Conservation (phyloP, 208 protist species). For the Crithidia sp. region DNA sequence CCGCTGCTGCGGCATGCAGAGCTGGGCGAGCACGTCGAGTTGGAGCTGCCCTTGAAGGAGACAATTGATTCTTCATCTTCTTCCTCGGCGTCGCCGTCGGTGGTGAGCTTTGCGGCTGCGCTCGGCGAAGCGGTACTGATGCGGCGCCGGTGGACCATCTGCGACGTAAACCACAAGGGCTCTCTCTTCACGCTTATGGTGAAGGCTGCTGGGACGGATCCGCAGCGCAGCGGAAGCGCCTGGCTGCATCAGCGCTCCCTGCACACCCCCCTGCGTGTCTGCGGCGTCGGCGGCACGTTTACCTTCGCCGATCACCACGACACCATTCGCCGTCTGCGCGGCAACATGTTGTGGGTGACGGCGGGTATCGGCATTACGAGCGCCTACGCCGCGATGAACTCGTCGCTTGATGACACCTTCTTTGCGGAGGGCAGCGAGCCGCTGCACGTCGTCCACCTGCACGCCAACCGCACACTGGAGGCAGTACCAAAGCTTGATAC, state of each 20-base stretch:
- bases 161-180: slow-evolving; percentile 43
- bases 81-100: neutral
- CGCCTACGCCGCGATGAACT: slow-evolving; percentile 63
- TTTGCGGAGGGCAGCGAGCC: slow-evolving; percentile 31
- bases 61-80: neutral
- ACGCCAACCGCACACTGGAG: slow-evolving; percentile 55
- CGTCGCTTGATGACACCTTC: slow-evolving; percentile 37
- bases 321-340: slow-evolving; percentile 44
- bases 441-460: slow-evolving; percentile 80
- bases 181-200: slow-evolving; percentile 73
- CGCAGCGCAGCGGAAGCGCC: slow-evolving; percentile 45
- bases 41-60: slow-evolving; percentile 60
- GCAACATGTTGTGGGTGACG: slow-evolving; percentile 75
- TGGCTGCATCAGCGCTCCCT: slow-evolving; percentile 70
- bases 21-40: slow-evolving; percentile 71
- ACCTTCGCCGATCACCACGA: slow-evolving; percentile 63
- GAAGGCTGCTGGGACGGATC: slow-evolving; percentile 38
- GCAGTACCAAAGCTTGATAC: slow-evolving; percentile 57
- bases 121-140: slow-evolving; percentile 22
- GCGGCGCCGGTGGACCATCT: slow-evolving; percentile 73
- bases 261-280: slow-evolving; percentile 56
- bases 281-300: slow-evolving; percentile 60
- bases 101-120: slow-evolving; percentile 27
- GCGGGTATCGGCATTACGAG: slow-evolving; percentile 77
- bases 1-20: slow-evolving; percentile 35